These are phyloP conservation scores for Hypoxylon rubiginosum DNA, from an alignment of 2,329 filamentous ascomycete species.

Conservation along the genomic window DNA sequence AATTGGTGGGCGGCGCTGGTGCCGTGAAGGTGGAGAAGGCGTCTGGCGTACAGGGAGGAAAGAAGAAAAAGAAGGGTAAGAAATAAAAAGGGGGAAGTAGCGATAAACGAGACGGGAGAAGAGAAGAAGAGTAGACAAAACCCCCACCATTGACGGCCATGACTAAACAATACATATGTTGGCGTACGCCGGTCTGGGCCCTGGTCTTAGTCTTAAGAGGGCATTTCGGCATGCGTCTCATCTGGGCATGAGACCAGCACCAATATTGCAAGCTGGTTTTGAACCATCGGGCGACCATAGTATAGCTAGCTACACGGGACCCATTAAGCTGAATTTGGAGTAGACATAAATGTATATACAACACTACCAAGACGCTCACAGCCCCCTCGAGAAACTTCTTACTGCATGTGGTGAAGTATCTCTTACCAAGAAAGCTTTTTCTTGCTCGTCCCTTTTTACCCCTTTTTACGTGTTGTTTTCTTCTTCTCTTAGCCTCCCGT, in stretches of 20 bases:
- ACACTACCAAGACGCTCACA: not conserved
- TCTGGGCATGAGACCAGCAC: not conserved
- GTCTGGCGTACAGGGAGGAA: constrained; percentile 50
- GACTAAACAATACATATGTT: not conserved
- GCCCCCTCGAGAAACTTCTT: constrained; percentile 7
- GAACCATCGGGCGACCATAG: not conserved
- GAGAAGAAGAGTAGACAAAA: not conserved
- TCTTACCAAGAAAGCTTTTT: constrained; percentile 5
- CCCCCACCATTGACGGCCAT: not conserved
- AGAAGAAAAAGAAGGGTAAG: constrained; percentile 60
- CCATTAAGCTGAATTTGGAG: not conserved
- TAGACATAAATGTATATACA: constrained; percentile 31
- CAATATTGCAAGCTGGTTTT: not conserved
- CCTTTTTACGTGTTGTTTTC: constrained; percentile 5
- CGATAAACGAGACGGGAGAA: not conserved
- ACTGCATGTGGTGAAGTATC: constrained; percentile 20
- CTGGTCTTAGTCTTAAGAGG: not conserved
- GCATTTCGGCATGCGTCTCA: not conserved
- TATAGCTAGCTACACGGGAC: not conserved
- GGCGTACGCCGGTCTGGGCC: not conserved
- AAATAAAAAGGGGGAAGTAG: constrained; percentile 58
- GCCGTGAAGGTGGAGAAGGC: constrained; percentile 75
- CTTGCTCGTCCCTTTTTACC: not conserved
- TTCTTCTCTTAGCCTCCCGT: constrained; percentile 10
- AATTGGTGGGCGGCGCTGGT: constrained; percentile 73